Base-by-base conservation (phyloP, 768 basidiomycete genomes). In the Strobilomyces dryophilus region DNA sequence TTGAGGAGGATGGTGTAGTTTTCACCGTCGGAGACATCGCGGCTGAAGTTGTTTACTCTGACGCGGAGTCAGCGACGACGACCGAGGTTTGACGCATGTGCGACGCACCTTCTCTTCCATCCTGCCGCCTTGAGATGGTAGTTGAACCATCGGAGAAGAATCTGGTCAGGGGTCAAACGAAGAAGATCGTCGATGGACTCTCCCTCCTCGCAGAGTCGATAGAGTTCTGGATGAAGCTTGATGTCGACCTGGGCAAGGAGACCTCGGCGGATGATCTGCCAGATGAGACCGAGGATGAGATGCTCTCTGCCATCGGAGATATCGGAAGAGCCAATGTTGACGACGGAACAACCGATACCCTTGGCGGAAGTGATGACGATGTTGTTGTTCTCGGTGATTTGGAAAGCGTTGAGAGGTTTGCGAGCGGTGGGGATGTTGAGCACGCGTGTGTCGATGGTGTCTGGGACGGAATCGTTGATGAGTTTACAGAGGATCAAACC, bases 311-410 rank as follows among this genome's bases (percentile, higher is more conserved):
- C 94, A 58, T 95, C 95, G 27, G 92, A 80, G 47, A 99, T 75
- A 73, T 99, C 97, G 3, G 83, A 79, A 0, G 95, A 88, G 24
- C 97, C 97, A 58, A 99, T 98, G 73, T 99, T 99, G 72, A 99
- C 95, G 49, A 98, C 94, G 2, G 92, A 95, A 66, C 97, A 97
- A 35, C 97, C 95, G 59, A 99, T 98, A 69, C 89, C 95, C 74
- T 98, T 98, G 35, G 95, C 85, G 24, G 97, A 98, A 12, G 92
- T 89, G 72, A 99, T 97, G 66, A 98, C 95, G 66, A 99, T 97
- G 72, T 98, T 99, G 79, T 99, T 98, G 77, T 98, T 98, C 71
- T 99, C 97, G 0, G 97, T 98, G 63, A 98, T 98, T 65, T 99
- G 94, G 82, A 99, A 99, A 0, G 92, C 92, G 66, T 99, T 99